These are phyloP conservation scores for Blastocystis sp. DNA, from an alignment of 352 stramenopile species.

Conservation along the genomic window DNA sequence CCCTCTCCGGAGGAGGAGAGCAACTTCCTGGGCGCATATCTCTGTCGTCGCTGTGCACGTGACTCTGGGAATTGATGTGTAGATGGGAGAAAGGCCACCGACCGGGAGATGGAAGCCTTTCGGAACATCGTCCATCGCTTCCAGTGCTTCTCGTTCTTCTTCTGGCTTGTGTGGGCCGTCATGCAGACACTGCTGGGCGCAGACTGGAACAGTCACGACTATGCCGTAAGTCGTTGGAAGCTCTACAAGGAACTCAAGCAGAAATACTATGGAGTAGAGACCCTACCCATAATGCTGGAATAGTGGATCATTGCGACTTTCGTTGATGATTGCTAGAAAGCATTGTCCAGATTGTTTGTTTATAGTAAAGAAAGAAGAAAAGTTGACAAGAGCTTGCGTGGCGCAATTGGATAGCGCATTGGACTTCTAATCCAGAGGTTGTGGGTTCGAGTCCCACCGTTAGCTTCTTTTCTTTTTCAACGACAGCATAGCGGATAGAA, in stretches of 20 bases:
- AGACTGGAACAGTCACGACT: conserved; percentile 30
- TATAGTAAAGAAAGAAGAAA: not conserved
- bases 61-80: not conserved
- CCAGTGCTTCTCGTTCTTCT: conserved; percentile 50
- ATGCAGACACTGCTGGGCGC: conserved; percentile 19
- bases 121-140: not conserved
- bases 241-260: conserved; percentile 47
- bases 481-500: not conserved
- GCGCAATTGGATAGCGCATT: conserved; percentile 51
- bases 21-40: conserved; percentile 19
- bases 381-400: not conserved
- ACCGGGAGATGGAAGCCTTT: not conserved
- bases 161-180: conserved; percentile 44
- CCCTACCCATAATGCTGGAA: conserved; percentile 10
- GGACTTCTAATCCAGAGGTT: conserved; percentile 50
- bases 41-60: not conserved
- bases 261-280: conserved; percentile 30
- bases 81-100: not conserved
- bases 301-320: not conserved
- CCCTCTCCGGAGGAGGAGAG: not conserved
- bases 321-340: not conserved
- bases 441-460: conserved; percentile 42
- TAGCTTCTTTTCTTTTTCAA: not conserved
- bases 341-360: not conserved
- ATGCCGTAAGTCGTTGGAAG: conserved; percentile 27